A percentile compares a stretch with the other conserved stretches of the same genome.
Conservation (phyloP, 1,284 basidiomycete species). For the Bothia castanella region DNA sequence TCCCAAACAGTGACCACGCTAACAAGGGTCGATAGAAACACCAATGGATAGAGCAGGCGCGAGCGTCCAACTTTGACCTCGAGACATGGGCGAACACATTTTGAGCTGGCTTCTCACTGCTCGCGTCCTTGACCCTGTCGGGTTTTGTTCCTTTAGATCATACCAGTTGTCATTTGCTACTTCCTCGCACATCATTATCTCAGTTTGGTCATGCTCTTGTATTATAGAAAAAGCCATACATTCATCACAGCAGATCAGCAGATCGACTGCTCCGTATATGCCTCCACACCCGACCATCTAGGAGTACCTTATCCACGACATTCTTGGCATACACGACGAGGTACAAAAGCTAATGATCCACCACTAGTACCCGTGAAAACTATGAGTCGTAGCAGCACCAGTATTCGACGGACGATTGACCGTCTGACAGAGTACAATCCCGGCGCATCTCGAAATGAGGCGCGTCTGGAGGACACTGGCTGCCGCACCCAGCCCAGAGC, state of each 20-base stretch:
- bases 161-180: constrained; percentile 28
- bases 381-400: constrained; percentile 21
- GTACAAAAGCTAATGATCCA: neutral
- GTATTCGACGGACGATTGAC: constrained; percentile 12
- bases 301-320: no score
- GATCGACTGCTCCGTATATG: neutral
- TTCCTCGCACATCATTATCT: constrained; percentile 31
- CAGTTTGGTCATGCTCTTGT: constrained; percentile 29
- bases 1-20: constrained; percentile 1
- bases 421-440: constrained; percentile 5
- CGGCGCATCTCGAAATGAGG: constrained; percentile 17
- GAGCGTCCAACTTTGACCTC: constrained; percentile 50
- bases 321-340: no score
- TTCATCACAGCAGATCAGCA: constrained; percentile 10
- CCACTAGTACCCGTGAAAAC: neutral
- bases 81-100: constrained; percentile 63
- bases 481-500: constrained; percentile 14
- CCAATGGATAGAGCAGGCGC: constrained; percentile 53
- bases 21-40: constrained; percentile 44
- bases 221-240: constrained; percentile 26
- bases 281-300: no score
- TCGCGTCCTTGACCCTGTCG: constrained; percentile 8
- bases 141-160: constrained; percentile 18
- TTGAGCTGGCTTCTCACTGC: constrained; percentile 33
- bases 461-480: constrained; percentile 7